phyloP scores from a whole-genome alignment of 2,329 filamentous ascomycete species.

The Lachnellula suecica region DNA sequence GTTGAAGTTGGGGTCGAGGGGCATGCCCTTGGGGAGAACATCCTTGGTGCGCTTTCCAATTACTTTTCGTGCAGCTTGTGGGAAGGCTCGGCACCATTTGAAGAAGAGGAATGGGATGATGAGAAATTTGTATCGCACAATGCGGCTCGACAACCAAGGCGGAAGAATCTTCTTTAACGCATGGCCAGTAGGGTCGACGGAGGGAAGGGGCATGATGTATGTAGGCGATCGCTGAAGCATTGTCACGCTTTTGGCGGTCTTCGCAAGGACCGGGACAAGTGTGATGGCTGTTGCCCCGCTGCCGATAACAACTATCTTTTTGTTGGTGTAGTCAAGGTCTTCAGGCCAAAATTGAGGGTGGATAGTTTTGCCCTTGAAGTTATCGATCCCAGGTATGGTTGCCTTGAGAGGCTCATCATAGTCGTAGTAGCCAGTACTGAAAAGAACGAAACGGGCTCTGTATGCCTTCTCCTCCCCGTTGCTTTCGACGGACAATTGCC shows the following conservation, averaged over 20 bases:
- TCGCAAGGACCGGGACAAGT: conserved; percentile 67
- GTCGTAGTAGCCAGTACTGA: conserved; percentile 64
- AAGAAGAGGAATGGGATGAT: conserved; percentile 47
- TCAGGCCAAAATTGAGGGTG: conserved; percentile 76
- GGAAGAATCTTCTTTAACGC: conserved; percentile 14
- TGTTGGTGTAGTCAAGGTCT: conserved; percentile 62
- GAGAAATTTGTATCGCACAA: conserved; percentile 49
- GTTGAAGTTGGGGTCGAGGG: conserved; percentile 62
- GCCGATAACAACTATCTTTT: conserved; percentile 47
- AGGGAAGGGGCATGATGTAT: conserved; percentile 58
- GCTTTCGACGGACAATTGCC: conserved; percentile 46
- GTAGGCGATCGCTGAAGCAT: conserved; percentile 80
- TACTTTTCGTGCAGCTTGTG: conserved; percentile 45
- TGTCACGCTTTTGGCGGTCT: conserved; percentile 65
- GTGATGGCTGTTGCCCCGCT: conserved; percentile 76
- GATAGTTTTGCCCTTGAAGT: conserved; percentile 57
- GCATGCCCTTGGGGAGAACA: conserved; percentile 53
- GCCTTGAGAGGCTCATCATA: conserved; percentile 54
- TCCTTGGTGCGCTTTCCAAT: conserved; percentile 44
- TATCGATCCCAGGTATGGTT: conserved; percentile 55
- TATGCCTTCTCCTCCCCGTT: conserved; percentile 32
- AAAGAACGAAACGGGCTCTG: conserved; percentile 49
- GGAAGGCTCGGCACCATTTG: conserved; percentile 52
- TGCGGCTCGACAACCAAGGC: conserved; percentile 37
- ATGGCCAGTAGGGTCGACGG: conserved; percentile 16